Evolutionary conservation across 2,329 filamentous ascomycete genomes (phyloP), one percentile per base, ranked within the genome.

Genomic region (Claviceps sp.): DNA sequence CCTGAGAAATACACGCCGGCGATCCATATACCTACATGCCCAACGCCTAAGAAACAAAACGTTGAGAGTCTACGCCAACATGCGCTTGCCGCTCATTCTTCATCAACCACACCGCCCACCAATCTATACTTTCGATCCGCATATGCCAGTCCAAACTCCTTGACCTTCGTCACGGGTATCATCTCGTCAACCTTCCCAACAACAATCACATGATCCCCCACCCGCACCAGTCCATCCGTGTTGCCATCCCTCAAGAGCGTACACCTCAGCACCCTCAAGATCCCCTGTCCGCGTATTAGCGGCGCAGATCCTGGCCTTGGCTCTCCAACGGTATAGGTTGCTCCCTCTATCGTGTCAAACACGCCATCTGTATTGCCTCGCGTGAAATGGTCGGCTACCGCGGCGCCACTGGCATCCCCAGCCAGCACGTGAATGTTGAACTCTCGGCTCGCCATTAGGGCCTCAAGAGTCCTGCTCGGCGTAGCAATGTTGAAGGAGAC

Each of bases 401-500:
- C 60, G 5, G 73, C 77, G 11, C 77, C 78, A 1, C 62, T 58
- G 5, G 62, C 63, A 41, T 76, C 71, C 5, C 71, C 74, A 0
- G 69, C 63, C 0, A 81, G 70, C 5, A 81, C 60, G 54, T 82
- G 78, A 14, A 81, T 69, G 53, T 79, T 79, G 61, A 81, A 81
- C 14, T 58, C 59, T 1, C 70, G 58, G 44, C 66, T 72, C 14
- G 59, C 62, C 16, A 60, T 55, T 22, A 82, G 70, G 8, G 77
- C 77, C 53, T 76, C 70, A 24, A 78, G 67, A 13, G 78, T 81
- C 13, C 74, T 71, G 60, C 76, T 79, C 20, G 78, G 78, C 30
- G 73, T 69, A 24, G 71, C 71, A 48, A 81, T 70, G 64, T 81
- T 81, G 68, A 82, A 81, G 0, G 72, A 74, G 6, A 82, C 64